These are phyloP conservation scores for Aspergillus olivimuriae DNA, from an alignment of 495 filamentous ascomycete species.

Conservation along the genomic window DNA sequence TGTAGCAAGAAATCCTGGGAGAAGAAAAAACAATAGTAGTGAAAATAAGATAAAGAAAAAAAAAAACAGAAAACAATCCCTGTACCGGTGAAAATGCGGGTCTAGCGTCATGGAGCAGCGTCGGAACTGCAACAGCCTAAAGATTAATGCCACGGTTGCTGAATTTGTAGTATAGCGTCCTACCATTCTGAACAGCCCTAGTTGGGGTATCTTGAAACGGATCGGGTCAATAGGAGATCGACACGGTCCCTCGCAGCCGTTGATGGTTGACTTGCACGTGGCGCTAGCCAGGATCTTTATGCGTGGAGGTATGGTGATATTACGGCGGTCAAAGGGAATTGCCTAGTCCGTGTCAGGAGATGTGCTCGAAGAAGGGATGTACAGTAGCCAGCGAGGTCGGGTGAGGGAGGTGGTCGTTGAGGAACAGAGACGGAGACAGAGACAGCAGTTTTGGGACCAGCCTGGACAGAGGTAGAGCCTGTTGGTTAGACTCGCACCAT, in stretches of 20 bases:
- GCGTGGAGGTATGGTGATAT: conserved; percentile 21
- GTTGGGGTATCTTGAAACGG: conserved; percentile 9
- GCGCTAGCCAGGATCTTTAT: conserved; percentile 42
- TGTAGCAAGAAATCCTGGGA: not conserved
- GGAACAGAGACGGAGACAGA: not conserved
- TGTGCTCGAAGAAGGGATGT: no score
- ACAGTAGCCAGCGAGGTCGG: no score
- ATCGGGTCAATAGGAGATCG: conserved; percentile 39
- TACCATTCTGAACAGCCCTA: no score
- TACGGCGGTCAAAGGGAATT: not conserved
- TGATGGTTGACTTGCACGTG: conserved; percentile 40
- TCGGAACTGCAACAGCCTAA: conserved; percentile 3
- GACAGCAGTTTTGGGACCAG: not conserved
- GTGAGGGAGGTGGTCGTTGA: not conserved
- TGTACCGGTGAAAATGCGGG: not conserved
- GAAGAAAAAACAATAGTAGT: not conserved
- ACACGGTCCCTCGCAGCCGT: conserved; percentile 40
- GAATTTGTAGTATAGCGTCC: conserved; percentile 13
- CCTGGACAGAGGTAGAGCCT: not conserved
- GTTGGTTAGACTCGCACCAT: not conserved
- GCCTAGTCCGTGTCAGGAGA: no score
- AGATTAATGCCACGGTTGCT: conserved; percentile 8
- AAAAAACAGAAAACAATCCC: not conserved
- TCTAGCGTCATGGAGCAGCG: conserved; percentile 5
- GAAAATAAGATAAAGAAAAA: not conserved